These are phyloP conservation scores for Penicillium simplicissimum DNA, from an alignment of 495 filamentous ascomycete species.

Conservation along the genomic window DNA sequence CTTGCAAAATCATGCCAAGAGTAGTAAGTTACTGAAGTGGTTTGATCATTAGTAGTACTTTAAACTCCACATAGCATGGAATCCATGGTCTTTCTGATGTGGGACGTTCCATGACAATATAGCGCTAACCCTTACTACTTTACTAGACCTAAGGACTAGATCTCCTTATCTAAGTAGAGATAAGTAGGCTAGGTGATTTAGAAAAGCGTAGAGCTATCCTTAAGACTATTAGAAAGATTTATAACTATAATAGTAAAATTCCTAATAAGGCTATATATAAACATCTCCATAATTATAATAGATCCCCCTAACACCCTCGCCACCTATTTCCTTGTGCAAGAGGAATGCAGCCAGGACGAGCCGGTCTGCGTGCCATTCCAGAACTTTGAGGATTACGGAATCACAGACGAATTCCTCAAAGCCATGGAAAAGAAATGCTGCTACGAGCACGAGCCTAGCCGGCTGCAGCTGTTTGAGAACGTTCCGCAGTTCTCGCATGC, in stretches of 20 bases:
- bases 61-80: slow-evolving; percentile 72
- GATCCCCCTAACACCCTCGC: background rate
- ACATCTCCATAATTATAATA: too few species aligned
- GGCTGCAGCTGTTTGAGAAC: slow-evolving; percentile 4
- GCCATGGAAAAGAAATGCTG: slow-evolving; percentile 14
- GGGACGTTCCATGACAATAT: slow-evolving; percentile 80
- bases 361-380: slow-evolving; percentile 21
- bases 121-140: too few species aligned
- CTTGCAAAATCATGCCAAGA: too few species aligned
- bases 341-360: slow-evolving; percentile 6
- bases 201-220: too few species aligned
- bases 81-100: slow-evolving; percentile 76
- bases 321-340: slow-evolving; percentile 21
- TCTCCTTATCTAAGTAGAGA: too few species aligned
- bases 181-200: too few species aligned
- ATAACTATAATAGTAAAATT: too few species aligned
- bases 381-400: slow-evolving; percentile 11
- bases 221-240: too few species aligned
- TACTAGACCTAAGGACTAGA: too few species aligned
- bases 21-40: too few species aligned
- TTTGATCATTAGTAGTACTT: too few species aligned
- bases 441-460: background rate
- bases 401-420: slow-evolving; percentile 13
- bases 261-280: too few species aligned
- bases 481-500: slow-evolving; percentile 7